Evolutionary conservation across 1,284 basidiomycete genomes (phyloP), one percentile per base, ranked within the genome.

Genomic region (Fomitopsis pinicola): DNA sequence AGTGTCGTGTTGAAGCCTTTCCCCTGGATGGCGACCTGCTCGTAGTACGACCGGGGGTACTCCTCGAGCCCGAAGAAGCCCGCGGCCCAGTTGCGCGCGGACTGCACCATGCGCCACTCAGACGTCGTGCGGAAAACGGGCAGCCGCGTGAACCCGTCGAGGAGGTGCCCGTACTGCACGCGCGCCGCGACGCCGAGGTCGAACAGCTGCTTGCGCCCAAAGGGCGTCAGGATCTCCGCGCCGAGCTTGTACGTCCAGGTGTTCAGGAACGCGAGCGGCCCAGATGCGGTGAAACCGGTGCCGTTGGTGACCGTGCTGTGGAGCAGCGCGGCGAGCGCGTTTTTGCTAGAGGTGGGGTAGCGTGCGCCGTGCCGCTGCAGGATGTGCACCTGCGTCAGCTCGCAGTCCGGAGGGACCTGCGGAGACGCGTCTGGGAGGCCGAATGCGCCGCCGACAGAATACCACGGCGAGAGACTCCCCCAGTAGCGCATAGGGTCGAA

Each of bases 111-210:
- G 30, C 78, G 75, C 36, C 80, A 75, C 74, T 83, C 73, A 2
- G 81, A 81, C 2, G 81, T 86, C 0, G 86, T 87, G 22, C 88
- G 81, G 70, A 85, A 85, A 6, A 89, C 84, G 44, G 84, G 82
- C 22, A 84, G 73, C 28, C 76, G 71, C 15, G 69, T 73, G 67
- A 85, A 82, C 50, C 75, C 78, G 64, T 86, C 83, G 22, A 88
- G 72, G 6, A 88, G 72, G 28, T 78, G 71, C 60, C 85, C 87
- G 66, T 87, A 89, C 71, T 84, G 81, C 26, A 82, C 72, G 40
- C 81, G 74, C 62, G 81, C 80, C 2, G 76, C 78, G 38, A 80
- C 75, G 5, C 83, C 82, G 7, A 83, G 73, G 44, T 82, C 75
- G 56, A 80, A 82, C 79, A 84, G 66, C 63, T 86, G 79, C 61